Evolutionary conservation across 1,139 yeast genomes (phyloP).

Genomic region (Yamadazyma buinensis): DNA sequence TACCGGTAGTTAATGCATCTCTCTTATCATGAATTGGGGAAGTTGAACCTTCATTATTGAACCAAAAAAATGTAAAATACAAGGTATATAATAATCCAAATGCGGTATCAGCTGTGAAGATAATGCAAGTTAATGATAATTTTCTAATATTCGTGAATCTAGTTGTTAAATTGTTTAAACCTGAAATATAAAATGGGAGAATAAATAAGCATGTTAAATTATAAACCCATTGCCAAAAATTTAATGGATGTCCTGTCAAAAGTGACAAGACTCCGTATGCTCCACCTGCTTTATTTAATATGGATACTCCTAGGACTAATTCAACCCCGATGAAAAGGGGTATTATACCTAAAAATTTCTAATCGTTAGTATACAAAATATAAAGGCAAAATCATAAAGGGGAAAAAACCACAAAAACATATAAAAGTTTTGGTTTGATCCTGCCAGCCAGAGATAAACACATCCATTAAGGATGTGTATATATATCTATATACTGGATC

Average conservation of each 20-base stretch:
- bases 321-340: conserved; percentile 91
- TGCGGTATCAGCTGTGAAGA: conserved; percentile 65
- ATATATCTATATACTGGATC: too few species aligned
- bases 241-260: conserved; percentile 85
- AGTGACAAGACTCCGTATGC: conserved; percentile 81
- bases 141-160: conserved; percentile 32
- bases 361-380: conserved; percentile 5
- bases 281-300: conserved; percentile 88
- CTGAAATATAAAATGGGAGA: conserved; percentile 65
- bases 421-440: too few species aligned
- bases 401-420: too few species aligned
- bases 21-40: conserved; percentile 13
- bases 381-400: too few species aligned
- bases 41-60: conserved; percentile 40
- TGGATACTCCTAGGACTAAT: conserved; percentile 69
- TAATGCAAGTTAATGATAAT: conserved; percentile 58
- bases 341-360: conserved; percentile 56
- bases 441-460: too few species aligned
- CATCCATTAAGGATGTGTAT: too few species aligned
- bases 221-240: conserved; percentile 78
- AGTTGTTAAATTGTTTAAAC: conserved; percentile 42
- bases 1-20: conserved; percentile 2
- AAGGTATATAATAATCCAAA: conserved; percentile 66
- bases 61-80: conserved; percentile 77
- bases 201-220: conserved; percentile 63